Percentiles rank a stretch among this genome's conserved stretches.
Evolutionary conservation across 306 rosid genomes (phyloP).

Genomic region (Gillenia trifoliata): DNA sequence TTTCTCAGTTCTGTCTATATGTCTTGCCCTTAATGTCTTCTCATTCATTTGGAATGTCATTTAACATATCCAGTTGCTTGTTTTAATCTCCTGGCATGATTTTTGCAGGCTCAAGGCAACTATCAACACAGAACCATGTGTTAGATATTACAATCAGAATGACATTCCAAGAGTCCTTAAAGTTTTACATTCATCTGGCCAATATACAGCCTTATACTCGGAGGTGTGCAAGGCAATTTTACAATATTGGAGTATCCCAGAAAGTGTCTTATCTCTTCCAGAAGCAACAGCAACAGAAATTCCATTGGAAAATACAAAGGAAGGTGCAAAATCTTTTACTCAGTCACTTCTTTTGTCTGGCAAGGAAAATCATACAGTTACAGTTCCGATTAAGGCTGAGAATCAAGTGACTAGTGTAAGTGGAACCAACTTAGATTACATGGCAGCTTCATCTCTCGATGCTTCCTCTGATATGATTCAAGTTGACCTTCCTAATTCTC

Average conservation of each 20-base stretch:
- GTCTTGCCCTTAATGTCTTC: conserved; percentile 1
- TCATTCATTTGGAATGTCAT: conserved; percentile 2
- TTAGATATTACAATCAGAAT: conserved; percentile 70
- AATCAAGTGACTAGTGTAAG: conserved; percentile 10
- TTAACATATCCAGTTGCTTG: conserved; percentile 14
- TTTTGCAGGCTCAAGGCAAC: conserved; percentile 64
- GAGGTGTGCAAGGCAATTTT: conserved; percentile 57
- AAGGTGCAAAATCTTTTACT: conserved; percentile 22
- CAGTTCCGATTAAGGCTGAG: conserved; percentile 30
- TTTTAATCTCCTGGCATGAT: conserved; percentile 26
- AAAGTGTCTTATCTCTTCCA: conserved; percentile 38
- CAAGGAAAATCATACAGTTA: conserved; percentile 22
- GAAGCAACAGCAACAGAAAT: conserved; percentile 28
- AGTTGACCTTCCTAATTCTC: conserved; percentile 26
- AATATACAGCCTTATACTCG: conserved; percentile 49
- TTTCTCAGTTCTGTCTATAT: neutral
- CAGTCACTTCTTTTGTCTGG: conserved; percentile 21
- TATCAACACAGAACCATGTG: conserved; percentile 40
- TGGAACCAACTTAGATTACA: conserved; percentile 23
- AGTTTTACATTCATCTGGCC: conserved; percentile 52
- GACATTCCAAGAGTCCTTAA: conserved; percentile 69
- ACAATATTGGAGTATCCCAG: conserved; percentile 67
- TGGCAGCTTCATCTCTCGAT: conserved; percentile 28
- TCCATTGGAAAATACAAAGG: conserved; percentile 24
- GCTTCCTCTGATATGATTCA: conserved; percentile 21